phyloP scores from a whole-genome alignment of 371 early-diverging fungal genomes.

The Rhizopus delemar region DNA sequence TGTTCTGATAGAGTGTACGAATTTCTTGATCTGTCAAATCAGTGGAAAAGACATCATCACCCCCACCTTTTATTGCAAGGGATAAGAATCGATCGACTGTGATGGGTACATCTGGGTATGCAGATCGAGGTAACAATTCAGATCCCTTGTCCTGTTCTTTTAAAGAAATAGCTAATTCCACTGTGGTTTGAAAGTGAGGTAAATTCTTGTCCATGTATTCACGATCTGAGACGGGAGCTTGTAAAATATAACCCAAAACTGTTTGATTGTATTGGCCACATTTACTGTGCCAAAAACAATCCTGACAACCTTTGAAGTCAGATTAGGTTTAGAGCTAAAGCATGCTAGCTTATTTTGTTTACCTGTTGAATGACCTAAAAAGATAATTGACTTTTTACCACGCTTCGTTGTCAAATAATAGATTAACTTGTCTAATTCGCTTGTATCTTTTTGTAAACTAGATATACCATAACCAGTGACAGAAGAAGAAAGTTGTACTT shows the following conservation, averaged over 20 bases:
- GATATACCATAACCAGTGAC: conserved; percentile 52
- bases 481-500: conserved; percentile 53
- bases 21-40: conserved; percentile 48
- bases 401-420: conserved; percentile 31
- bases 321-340: background rate
- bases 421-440: conserved; percentile 48
- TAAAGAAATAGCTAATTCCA: conserved; percentile 37
- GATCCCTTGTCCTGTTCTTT: conserved; percentile 39
- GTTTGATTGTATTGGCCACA: conserved; percentile 32
- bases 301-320: conserved; percentile 45
- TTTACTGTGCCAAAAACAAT: conserved; percentile 48
- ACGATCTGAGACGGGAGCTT: conserved; percentile 60
- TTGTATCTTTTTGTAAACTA: conserved; percentile 40
- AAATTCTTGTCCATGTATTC: conserved; percentile 33
- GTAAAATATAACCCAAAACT: conserved; percentile 48
- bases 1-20: conserved; percentile 32
- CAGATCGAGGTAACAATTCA: conserved; percentile 46
- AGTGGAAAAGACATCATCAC: conserved; percentile 61
- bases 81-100: conserved; percentile 55
- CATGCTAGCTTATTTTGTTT: background rate
- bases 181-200: conserved; percentile 27
- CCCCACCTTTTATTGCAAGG: conserved; percentile 47
- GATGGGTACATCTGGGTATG: conserved; percentile 32
- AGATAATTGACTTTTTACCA: conserved; percentile 42
- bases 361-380: conserved; percentile 60